Base-by-base conservation (phyloP, 148 eudicot genomes). In the Agrostemma githago region DNA sequence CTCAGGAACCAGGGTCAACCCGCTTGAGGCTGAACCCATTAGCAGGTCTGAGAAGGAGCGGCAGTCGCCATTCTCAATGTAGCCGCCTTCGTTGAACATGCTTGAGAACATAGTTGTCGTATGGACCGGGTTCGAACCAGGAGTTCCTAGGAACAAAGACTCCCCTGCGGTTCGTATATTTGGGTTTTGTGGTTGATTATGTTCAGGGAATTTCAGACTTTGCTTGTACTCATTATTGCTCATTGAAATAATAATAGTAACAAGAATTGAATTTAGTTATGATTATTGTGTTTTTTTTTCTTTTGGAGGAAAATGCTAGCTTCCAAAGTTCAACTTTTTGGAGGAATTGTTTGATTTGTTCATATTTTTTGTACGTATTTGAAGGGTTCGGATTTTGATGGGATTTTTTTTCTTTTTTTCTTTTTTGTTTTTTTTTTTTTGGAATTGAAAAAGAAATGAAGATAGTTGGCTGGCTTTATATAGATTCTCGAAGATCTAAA, bases 31-130 rank as follows among this genome's bases (percentile, higher is more conserved):
- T 10, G 91, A 81, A 6, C 85, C 84, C 83, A 86, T 79, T 42
- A 95, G 85, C 9, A 95, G 93, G 86, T 95, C 93, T 20, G 97
- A 89, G 77, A 92, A 95, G 40, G 93, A 89, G 72, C 86, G 82
- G 62, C 68, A 77, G 20, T 82, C 83, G 16, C 54, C 64, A 37
- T 89, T 92, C 17, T 89, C 34, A 26, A 26, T 1, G 34, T 26
- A 26, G 34, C 34, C 34, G 34, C 53, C 20, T 15, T 70, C 72
- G 9, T 14, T 70, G 12, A 21, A 53, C 42, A 70, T 16, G 69
- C 42, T 66, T 0, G 69, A 41, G 17, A 41, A 44, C 69, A 17
- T 70, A n/a, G 40, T 68, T 40, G 51, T 68, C 59, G 51, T 68
- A 2, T 39, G 72, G 7, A 40, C 56, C 20, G 72, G 72, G 61